Percentiles rank a stretch among this genome's conserved stretches.
Conservation (phyloP, 495 filamentous ascomycete genomes). For the Cladorrhinum samala region DNA sequence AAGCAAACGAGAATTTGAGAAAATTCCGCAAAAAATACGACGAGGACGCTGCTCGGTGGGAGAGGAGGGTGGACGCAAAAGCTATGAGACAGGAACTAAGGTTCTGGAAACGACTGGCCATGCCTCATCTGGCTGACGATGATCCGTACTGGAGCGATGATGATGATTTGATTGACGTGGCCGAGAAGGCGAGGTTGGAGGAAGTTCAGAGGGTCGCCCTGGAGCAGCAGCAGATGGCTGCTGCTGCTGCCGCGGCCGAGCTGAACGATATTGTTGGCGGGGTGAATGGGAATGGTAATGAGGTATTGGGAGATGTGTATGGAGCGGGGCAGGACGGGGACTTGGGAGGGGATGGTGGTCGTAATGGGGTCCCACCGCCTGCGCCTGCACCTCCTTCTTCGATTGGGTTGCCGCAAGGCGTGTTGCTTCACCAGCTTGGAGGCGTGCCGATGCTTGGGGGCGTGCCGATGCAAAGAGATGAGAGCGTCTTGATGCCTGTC, state of each 20-base stretch:
- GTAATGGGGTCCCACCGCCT: slow-evolving; percentile 1
- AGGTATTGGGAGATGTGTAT: slow-evolving; percentile 6
- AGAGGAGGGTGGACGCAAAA: slow-evolving; percentile 38
- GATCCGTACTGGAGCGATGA: slow-evolving; percentile 50
- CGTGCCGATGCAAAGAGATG: slow-evolving; percentile 42
- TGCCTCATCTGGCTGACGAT: slow-evolving; percentile 44
- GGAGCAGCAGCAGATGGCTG: slow-evolving; percentile 32
- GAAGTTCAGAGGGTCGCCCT: slow-evolving; percentile 32
- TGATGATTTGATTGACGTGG: slow-evolving; percentile 48
- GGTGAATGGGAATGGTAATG: slow-evolving; percentile 5
- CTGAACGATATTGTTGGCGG: slow-evolving; percentile 4
- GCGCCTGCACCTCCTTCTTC: slow-evolving; percentile 7
- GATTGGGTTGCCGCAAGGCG: neutral
- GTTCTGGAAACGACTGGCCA: slow-evolving; percentile 52
- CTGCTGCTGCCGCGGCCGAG: slow-evolving; percentile 14
- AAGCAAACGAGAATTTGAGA: slow-evolving; percentile 44
- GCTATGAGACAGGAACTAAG: slow-evolving; percentile 43
- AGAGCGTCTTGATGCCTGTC: slow-evolving; percentile 21
- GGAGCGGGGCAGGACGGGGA: neutral
- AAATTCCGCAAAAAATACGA: slow-evolving; percentile 42
- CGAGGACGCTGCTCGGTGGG: slow-evolving; percentile 41
- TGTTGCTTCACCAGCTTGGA: neutral
- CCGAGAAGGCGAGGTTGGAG: slow-evolving; percentile 42
- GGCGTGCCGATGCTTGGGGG: slow-evolving; percentile 32
- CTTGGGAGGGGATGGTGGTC: neutral